A percentile compares a stretch with the other conserved stretches of the same genome.
Evolutionary conservation across 139 green algal genomes (phyloP).

Genomic region (Yamagishiella unicocca): DNA sequence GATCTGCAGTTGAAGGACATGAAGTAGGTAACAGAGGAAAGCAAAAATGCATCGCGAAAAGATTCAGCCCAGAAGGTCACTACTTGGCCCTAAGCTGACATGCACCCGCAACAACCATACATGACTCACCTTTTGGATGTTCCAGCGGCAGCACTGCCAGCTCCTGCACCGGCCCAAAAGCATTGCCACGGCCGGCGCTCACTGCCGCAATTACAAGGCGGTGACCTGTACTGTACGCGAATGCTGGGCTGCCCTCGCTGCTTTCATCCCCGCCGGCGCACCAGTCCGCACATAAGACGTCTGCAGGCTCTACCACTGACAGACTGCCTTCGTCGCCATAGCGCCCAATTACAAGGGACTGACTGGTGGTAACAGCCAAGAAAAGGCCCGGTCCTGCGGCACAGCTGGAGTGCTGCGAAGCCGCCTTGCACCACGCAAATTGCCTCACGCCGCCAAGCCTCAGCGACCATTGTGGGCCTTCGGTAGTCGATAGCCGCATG

Average conservation of each 20-base stretch:
- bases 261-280: neutral
- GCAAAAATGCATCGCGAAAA: no score
- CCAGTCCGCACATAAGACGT: constrained; percentile 34
- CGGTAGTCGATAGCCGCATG: neutral
- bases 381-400: neutral
- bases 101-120: no score
- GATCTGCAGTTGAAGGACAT: neutral
- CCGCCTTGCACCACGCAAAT: constrained; percentile 40
- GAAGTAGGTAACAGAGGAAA: no score
- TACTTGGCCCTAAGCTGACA: no score
- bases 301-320: neutral
- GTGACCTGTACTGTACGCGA: constrained; percentile 21
- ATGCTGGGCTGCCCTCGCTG: neutral
- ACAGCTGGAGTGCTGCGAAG: neutral
- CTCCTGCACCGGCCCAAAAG: neutral
- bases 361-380: neutral
- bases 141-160: constrained; percentile 14
- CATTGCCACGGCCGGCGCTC: neutral
- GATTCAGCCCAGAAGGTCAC: no score
- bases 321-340: neutral
- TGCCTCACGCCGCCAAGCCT: constrained; percentile 7
- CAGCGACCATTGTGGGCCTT: neutral
- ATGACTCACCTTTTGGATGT: constrained; percentile 18
- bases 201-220: constrained; percentile 8
- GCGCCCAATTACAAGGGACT: neutral